Percentiles rank a stretch among this genome's conserved stretches.
These are phyloP conservation scores for Zygotorulaspora chibaensis DNA, from an alignment of 805 yeast species.

Conservation along the genomic window DNA sequence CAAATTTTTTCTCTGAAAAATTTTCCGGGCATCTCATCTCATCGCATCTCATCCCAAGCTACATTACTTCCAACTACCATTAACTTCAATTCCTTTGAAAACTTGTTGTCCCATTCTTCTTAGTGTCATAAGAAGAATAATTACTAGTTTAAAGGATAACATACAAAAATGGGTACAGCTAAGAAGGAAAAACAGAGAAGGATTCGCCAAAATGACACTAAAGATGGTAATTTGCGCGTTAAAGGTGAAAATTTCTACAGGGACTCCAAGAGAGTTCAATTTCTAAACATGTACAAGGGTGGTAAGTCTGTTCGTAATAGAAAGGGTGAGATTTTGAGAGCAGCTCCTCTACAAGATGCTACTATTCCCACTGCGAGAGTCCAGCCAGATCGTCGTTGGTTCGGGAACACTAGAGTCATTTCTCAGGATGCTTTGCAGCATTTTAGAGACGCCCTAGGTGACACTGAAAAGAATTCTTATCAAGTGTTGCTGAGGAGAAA, in stretches of 20 bases:
- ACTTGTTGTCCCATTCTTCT: no score
- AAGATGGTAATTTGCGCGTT: slow-evolving; percentile 87
- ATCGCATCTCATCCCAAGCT: slow-evolving; percentile 21
- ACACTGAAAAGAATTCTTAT: slow-evolving; percentile 72
- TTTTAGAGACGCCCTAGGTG: slow-evolving; percentile 91
- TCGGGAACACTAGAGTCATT: slow-evolving; percentile 94
- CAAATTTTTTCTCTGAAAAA: slow-evolving; percentile 11
- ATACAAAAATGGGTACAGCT: slow-evolving; percentile 71
- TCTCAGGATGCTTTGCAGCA: slow-evolving; percentile 94
- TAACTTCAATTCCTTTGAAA: neutral
- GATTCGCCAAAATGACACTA: slow-evolving; percentile 69
- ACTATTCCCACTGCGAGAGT: slow-evolving; percentile 89
- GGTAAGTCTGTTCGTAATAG: slow-evolving; percentile 87
- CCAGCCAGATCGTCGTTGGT: slow-evolving; percentile 96
- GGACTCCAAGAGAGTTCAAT: slow-evolving; percentile 89
- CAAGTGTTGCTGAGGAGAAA: slow-evolving; percentile 85
- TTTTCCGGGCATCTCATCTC: slow-evolving; percentile 19
- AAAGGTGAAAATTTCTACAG: slow-evolving; percentile 96
- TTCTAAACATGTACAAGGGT: slow-evolving; percentile 85
- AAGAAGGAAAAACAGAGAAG: slow-evolving; percentile 90
- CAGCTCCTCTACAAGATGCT: slow-evolving; percentile 83
- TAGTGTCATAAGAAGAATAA: neutral
- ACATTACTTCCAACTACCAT: neutral
- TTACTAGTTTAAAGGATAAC: neutral
- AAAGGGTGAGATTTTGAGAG: slow-evolving; percentile 78